phyloP scores from a whole-genome alignment of 2,329 filamentous ascomycete genomes.

The Xylaria sp. region DNA sequence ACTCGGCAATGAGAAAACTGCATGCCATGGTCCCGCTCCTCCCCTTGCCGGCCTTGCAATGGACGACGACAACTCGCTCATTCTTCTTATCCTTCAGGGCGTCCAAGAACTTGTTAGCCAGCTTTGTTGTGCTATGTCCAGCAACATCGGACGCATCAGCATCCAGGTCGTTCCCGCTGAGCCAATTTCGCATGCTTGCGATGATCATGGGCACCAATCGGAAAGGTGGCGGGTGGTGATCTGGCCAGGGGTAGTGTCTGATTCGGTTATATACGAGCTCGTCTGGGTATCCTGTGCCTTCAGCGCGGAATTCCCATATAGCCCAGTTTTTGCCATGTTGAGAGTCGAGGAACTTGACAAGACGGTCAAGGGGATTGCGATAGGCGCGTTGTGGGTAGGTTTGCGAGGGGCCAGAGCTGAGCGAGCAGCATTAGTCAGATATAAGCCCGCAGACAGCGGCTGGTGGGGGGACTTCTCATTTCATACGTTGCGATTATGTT shows the following conservation, averaged over 20 bases:
- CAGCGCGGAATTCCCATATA: slow-evolving; percentile 97
- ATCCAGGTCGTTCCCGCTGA: slow-evolving; percentile 64
- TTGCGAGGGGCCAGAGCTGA: slow-evolving; percentile 86
- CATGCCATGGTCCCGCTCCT: slow-evolving; percentile 88
- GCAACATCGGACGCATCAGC: slow-evolving; percentile 42
- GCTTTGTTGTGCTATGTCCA: slow-evolving; percentile 41
- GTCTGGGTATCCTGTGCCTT: slow-evolving; percentile 96
- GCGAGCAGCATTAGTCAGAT: slow-evolving; percentile 33
- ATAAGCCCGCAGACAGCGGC: background rate
- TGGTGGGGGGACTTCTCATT: background rate
- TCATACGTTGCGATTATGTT: slow-evolving; percentile 73
- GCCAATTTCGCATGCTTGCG: slow-evolving; percentile 92
- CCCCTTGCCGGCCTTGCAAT: slow-evolving; percentile 98
- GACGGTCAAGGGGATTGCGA: slow-evolving; percentile 87
- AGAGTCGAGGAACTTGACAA: slow-evolving; percentile 87
- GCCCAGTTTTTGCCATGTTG: slow-evolving; percentile 88
- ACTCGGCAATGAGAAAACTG: slow-evolving; percentile 89
- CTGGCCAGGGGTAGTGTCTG: slow-evolving; percentile 93
- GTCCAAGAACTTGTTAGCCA: slow-evolving; percentile 44
- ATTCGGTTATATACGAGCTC: slow-evolving; percentile 86
- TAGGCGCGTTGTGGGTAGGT: slow-evolving; percentile 93
- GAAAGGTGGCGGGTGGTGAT: slow-evolving; percentile 97
- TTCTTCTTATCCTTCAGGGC: slow-evolving; percentile 52
- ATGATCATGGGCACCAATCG: slow-evolving; percentile 87
- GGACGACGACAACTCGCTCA: slow-evolving; percentile 83